A percentile compares a stretch with the other conserved stretches of the same genome.
Evolutionary conservation across 495 filamentous ascomycete species (phyloP).

Genomic region (Paragyromitra xinjiangensis): DNA sequence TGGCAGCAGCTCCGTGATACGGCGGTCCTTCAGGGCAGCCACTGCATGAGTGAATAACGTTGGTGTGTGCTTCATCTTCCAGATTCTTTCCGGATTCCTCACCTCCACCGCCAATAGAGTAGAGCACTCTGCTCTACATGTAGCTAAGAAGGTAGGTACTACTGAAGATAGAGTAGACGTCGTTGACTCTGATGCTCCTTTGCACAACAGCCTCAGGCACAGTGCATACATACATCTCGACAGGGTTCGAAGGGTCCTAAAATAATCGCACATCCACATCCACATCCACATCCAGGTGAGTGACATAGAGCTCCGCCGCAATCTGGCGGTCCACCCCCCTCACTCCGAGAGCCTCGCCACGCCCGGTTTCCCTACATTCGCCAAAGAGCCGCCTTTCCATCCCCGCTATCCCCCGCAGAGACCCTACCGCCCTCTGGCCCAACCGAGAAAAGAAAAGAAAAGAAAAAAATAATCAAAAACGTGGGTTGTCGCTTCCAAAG

Average conservation of each 20-base stretch:
- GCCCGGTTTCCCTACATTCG: neutral
- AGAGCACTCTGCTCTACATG: neutral
- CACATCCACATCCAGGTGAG: neutral
- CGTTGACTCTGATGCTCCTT: constrained; percentile 1
- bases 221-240: constrained; percentile 20
- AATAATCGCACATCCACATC: constrained; percentile 1
- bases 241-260: constrained; percentile 11
- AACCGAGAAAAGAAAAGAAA: constrained; percentile 27
- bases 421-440: constrained; percentile 13
- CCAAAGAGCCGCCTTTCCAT: constrained; percentile 39
- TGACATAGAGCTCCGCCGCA: constrained; percentile 40
- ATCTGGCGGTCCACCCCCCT: constrained; percentile 15
- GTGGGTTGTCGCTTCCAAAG: constrained; percentile 20
- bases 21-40: neutral
- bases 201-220: constrained; percentile 35
- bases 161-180: neutral
- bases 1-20: constrained; percentile 8
- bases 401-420: constrained; percentile 30
- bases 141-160: neutral
- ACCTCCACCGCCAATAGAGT: neutral
- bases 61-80: constrained; percentile 11
- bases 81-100: neutral
- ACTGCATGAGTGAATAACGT: constrained; percentile 6
- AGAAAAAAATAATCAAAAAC: neutral
- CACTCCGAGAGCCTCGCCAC: constrained; percentile 16